Evolutionary conservation across 495 filamentous ascomycete species (phyloP).

Genomic region (Penicillium nucicola): DNA sequence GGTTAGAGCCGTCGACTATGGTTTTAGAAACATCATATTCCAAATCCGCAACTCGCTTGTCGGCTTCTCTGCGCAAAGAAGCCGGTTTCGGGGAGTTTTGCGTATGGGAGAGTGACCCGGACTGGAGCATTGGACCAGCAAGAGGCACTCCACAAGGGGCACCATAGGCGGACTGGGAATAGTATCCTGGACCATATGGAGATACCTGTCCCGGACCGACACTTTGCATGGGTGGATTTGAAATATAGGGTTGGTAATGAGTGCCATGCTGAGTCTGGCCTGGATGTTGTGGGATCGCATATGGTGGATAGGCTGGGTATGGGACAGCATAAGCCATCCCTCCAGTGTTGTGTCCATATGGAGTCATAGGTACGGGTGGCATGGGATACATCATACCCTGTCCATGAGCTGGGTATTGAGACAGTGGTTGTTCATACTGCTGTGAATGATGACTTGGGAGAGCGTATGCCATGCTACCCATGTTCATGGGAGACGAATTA

Average conservation of each 20-base stretch:
- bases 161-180: slow-evolving; percentile 21
- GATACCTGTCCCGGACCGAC: slow-evolving; percentile 20
- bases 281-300: slow-evolving; percentile 26
- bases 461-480: slow-evolving; percentile 44
- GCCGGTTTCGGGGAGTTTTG: background rate
- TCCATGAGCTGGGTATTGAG: slow-evolving; percentile 29
- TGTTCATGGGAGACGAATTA: slow-evolving; percentile 36
- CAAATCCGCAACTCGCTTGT: slow-evolving; percentile 11
- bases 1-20: slow-evolving; percentile 44
- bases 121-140: slow-evolving; percentile 8
- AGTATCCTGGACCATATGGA: slow-evolving; percentile 27
- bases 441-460: slow-evolving; percentile 39
- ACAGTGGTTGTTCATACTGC: slow-evolving; percentile 28
- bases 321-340: slow-evolving; percentile 27
- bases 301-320: slow-evolving; percentile 30
- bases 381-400: slow-evolving; percentile 36
- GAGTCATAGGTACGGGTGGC: slow-evolving; percentile 23
- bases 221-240: slow-evolving; percentile 16
- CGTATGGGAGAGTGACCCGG: slow-evolving; percentile 1
- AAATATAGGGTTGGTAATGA: slow-evolving; percentile 27
- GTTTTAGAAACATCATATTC: slow-evolving; percentile 41
- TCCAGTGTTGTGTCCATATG: slow-evolving; percentile 32
- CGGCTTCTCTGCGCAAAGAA: slow-evolving; percentile 14
- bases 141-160: slow-evolving; percentile 15
- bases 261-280: slow-evolving; percentile 22